Evolutionary conservation across 495 filamentous ascomycete genomes (phyloP).

Genomic region (Penicillium canariense): DNA sequence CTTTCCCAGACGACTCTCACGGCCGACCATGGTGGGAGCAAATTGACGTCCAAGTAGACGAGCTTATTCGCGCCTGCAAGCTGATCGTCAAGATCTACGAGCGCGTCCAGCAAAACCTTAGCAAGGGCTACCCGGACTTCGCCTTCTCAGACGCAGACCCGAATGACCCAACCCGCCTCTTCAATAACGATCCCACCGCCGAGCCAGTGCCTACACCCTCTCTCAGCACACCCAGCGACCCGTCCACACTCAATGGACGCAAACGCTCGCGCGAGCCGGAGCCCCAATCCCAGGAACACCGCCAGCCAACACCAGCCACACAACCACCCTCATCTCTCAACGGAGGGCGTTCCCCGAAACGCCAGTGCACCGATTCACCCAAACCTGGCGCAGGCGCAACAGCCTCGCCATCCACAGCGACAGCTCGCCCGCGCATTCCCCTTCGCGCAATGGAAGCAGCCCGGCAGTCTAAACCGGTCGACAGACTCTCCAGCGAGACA

Average conservation of each 20-base stretch:
- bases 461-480: not conserved
- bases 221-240: conserved; percentile 22
- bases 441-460: conserved; percentile 12
- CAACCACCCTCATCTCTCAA: conserved; percentile 20
- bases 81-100: conserved; percentile 75
- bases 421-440: conserved; percentile 23
- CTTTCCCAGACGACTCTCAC: conserved; percentile 67
- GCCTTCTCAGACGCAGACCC: conserved; percentile 25
- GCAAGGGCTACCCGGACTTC: conserved; percentile 42
- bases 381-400: conserved; percentile 3
- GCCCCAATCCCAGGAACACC: conserved; percentile 14
- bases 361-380: conserved; percentile 36
- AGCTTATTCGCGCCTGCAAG: conserved; percentile 64
- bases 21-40: conserved; percentile 88
- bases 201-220: conserved; percentile 7
- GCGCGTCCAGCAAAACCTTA: conserved; percentile 52
- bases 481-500: not conserved
- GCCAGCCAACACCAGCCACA: conserved; percentile 7
- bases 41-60: conserved; percentile 58
- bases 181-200: conserved; percentile 20
- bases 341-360: conserved; percentile 40
- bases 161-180: conserved; percentile 31
- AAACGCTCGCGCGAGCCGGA: conserved; percentile 49
- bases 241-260: conserved; percentile 28
- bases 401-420: not conserved